These are phyloP conservation scores for Phytopythium vexans DNA, from an alignment of 352 stramenopile species.

Conservation along the genomic window DNA sequence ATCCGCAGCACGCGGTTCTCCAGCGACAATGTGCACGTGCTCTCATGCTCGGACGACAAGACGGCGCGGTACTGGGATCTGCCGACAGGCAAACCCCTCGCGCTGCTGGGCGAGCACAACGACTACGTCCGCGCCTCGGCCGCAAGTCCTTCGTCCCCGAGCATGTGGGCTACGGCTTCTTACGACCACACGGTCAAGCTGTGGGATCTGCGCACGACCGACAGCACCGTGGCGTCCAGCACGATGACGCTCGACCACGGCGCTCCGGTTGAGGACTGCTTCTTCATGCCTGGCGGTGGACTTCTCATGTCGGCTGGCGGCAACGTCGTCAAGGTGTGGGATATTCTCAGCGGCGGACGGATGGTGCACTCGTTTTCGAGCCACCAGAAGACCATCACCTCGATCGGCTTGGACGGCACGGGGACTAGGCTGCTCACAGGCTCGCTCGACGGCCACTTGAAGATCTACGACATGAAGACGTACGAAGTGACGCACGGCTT, in stretches of 20 bases:
- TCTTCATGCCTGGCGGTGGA: slow-evolving; percentile 83
- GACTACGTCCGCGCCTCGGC: slow-evolving; percentile 87
- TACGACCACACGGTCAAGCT: slow-evolving; percentile 94
- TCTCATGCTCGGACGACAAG: slow-evolving; percentile 91
- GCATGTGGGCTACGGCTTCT: slow-evolving; percentile 85
- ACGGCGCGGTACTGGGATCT: slow-evolving; percentile 88
- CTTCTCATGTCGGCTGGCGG: slow-evolving; percentile 81
- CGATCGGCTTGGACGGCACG: slow-evolving; percentile 82
- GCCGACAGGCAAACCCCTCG: slow-evolving; percentile 73
- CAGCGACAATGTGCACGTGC: slow-evolving; percentile 79
- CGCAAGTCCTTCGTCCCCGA: slow-evolving; percentile 65
- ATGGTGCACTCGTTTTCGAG: slow-evolving; percentile 89
- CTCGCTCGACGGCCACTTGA: slow-evolving; percentile 90
- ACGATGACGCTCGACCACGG: slow-evolving; percentile 79
- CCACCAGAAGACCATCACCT: slow-evolving; percentile 95
- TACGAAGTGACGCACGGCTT: slow-evolving; percentile 89
- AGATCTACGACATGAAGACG: slow-evolving; percentile 92
- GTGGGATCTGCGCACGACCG: slow-evolving; percentile 88
- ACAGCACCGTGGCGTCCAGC: slow-evolving; percentile 45
- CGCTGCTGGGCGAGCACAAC: slow-evolving; percentile 75
- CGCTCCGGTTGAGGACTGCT: slow-evolving; percentile 83
- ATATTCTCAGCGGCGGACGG: slow-evolving; percentile 84
- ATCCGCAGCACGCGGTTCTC: slow-evolving; percentile 82
- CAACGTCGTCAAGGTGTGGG: slow-evolving; percentile 93
- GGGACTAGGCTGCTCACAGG: slow-evolving; percentile 86